Percentiles rank a stretch among this genome's conserved stretches.
These are phyloP conservation scores for Westerdykella aurantiaca DNA, from an alignment of 2,329 filamentous ascomycete genomes.

Conservation along the genomic window DNA sequence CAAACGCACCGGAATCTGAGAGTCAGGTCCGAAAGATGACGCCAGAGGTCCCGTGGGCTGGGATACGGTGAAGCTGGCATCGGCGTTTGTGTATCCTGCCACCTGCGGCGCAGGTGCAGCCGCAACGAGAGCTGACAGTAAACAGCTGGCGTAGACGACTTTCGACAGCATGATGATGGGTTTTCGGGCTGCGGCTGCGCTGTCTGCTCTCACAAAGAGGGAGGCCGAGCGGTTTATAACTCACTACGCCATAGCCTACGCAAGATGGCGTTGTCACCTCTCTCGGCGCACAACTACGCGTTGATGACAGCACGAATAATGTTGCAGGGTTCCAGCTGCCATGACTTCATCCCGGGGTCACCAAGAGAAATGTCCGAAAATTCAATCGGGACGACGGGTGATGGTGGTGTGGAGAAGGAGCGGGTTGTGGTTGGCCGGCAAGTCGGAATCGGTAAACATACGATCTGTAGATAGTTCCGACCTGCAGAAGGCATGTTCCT, in stretches of 20 bases:
- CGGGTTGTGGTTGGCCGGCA: no score
- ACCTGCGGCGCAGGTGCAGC: constrained; percentile 39
- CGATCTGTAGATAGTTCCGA: no score
- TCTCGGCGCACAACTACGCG: constrained; percentile 5
- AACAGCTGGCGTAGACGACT: constrained; percentile 27
- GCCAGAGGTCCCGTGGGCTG: constrained; percentile 32
- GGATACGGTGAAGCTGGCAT: constrained; percentile 39
- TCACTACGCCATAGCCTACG: neutral
- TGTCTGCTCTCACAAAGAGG: no score
- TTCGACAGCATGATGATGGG: constrained; percentile 35
- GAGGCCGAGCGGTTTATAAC: neutral
- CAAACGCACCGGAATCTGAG: constrained; percentile 37
- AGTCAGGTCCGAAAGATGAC: constrained; percentile 41
- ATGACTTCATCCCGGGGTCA: constrained; percentile 35
- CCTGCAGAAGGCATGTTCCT: no score
- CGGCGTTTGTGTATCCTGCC: constrained; percentile 42
- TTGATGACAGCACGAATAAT: constrained; percentile 19
- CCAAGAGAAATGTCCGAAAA: no score
- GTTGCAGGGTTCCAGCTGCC: constrained; percentile 4
- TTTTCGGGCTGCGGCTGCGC: constrained; percentile 1
- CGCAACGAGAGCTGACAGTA: constrained; percentile 27
- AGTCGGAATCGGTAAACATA: no score
- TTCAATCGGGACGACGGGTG: no score
- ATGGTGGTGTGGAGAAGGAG: no score
- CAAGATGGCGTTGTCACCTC: neutral